Base-by-base conservation (phyloP, 192 early-diverging fungal species). In the Backusella tuberculispora region DNA sequence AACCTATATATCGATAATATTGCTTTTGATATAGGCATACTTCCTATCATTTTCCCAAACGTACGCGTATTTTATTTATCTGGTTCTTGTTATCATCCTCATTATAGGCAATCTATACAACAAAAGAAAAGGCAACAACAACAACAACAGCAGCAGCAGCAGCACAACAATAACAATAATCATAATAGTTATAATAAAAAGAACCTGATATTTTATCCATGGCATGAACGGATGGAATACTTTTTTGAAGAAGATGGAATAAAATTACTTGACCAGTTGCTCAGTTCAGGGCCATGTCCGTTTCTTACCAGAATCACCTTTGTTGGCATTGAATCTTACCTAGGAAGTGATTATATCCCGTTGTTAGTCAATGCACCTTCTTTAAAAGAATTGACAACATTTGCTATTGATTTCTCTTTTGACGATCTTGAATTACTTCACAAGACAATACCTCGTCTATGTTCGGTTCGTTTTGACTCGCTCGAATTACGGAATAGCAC, bases 21-120 rank as follows among this genome's bases (percentile, higher is more conserved):
- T 53, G 50, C n/a, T 6, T 53, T 53, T 53, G 50, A 53, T 53
- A n/a, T 53, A 8, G 50, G 50, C n/a, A 53, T 53, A 53, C n/a
- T 53, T 10, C 50, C 50, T 1, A 8, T 53, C 8, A 53, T 53
- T 5, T 53, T 53, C n/a, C 50, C 50, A 7, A 53, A 53, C 19
- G 50, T 53, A 2, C 17, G 7, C n/a, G 50, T 53, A 5, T 53
- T 53, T 8, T 19, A 53, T 53, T 21, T 53, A 53, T 21, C 50
- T 2, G 50, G 50, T 21, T 53, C 50, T 5, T 53, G 50, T 9
- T 53, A 53, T 34, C 29, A 34, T 2, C 29, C 29, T 34, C 29
- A 34, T n/a, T n/a, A n/a, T 34, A 34, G 29, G 29, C 29, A 34
- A 34, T 34, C 29, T 34, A 34, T 34, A 34, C 29, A 34, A 34